phyloP scores from a whole-genome alignment of 176 grass and related monocot species.

The Bothriochloa decipiens region DNA sequence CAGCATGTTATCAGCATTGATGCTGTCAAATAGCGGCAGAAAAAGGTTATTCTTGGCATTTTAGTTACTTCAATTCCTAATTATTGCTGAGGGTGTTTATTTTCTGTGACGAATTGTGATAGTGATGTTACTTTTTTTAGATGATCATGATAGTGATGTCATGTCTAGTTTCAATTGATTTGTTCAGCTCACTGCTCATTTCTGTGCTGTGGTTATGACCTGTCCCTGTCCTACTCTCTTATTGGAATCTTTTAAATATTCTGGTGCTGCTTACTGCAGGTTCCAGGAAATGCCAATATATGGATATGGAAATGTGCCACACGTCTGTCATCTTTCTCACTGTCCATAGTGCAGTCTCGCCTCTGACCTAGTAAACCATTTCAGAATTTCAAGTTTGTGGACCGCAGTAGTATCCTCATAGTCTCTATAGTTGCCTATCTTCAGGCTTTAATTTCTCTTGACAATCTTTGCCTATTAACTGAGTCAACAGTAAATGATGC shows the following conservation, averaged over 20 bases:
- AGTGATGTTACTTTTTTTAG: not conserved
- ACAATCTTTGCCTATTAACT: not conserved
- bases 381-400: not conserved
- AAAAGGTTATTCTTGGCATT: not conserved
- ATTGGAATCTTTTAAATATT: not conserved
- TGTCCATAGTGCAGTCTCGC: not conserved
- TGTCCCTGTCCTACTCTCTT: not conserved
- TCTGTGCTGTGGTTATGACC: not conserved
- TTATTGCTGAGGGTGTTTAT: not conserved
- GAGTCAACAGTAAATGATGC: not conserved
- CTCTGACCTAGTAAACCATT: not conserved
- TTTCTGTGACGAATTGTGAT: not conserved
- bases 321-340: not conserved
- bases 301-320: not conserved
- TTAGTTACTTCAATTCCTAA: not conserved
- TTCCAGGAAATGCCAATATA: not conserved
- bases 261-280: not conserved
- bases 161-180: not conserved
- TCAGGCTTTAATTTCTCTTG: not conserved
- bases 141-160: not conserved
- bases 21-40: not conserved
- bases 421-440: not conserved
- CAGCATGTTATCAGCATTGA: not conserved
- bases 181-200: not conserved
- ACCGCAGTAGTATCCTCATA: not conserved